Base-by-base conservation (phyloP, 2,329 filamentous ascomycete species). In the Penicillium palitans region DNA sequence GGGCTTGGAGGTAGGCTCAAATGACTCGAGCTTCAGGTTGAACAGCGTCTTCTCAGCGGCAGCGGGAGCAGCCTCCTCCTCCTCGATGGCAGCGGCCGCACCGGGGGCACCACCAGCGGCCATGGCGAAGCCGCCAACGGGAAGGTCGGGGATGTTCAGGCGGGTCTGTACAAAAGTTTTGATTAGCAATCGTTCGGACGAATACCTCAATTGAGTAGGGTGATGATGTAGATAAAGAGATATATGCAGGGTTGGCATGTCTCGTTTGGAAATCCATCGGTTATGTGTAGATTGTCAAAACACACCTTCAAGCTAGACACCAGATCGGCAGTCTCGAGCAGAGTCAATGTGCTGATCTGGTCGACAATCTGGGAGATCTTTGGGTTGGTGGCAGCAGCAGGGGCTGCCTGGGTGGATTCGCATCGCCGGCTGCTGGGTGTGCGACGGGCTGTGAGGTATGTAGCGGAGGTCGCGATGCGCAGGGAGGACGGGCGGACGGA, bases 91-190 rank as follows among this genome's bases (percentile, higher is more conserved):
- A 17, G 89, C 85, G 21, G 88, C 84, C 13, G 87, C 83, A 6
- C 86, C 81, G 10, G 82, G 81, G 49, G 82, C 80, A 48, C 82
- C 84, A 31, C 87, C 80, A 47, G 85, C 81, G 55, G 85, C 87
- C 55, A 89, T 88, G 63, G 90, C 88, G 76, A 97, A 97, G 62
- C 91, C 92, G 67, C 93, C 93, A 68, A 98, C 87, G 62, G 95
- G 95, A 80, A 98, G 88, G 73, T 99, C 95, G 75, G 95, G 96
- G 74, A 99, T 98, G 80, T 99, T 99, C 63, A 99, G 87, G 74
- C 90, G 91, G 72, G 88, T 87, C 95, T 98, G 46, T 46, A 60
- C 44, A 48, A 41, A 33, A 10, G 17, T 29, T 21, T 25, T 42
- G 19, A 12, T 52, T 52, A 52, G 50, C 33, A 47, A 47, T 41